Conservation (phyloP, 371 early-diverging fungal species). For the Syncephalastrum sp. region DNA sequence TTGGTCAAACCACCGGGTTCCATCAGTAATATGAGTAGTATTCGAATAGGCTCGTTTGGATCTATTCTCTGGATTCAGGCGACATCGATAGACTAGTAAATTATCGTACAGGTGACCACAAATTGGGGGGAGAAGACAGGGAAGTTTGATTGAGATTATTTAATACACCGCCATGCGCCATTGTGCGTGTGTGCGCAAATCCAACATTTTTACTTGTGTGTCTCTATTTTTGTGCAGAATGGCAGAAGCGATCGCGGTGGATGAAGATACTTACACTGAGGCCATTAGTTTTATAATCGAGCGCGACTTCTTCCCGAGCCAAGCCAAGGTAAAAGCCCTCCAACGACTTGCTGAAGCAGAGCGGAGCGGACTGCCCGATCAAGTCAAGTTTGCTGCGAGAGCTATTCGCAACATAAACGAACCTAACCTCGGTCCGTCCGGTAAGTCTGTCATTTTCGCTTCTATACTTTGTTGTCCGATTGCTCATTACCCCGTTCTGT, state of each 20-base stretch:
- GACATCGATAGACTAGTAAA: too few species aligned
- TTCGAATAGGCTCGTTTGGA: too few species aligned
- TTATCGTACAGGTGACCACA: too few species aligned
- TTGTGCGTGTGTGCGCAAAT: too few species aligned
- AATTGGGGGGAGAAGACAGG: too few species aligned
- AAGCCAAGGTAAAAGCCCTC: constrained; percentile 56
- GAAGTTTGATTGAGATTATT: too few species aligned
- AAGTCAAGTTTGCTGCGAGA: too few species aligned
- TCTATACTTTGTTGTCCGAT: not conserved
- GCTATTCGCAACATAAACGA: constrained; percentile 1
- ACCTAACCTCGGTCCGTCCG: constrained; percentile 1
- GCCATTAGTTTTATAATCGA: constrained; percentile 78
- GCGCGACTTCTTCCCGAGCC: constrained; percentile 83
- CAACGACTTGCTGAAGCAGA: constrained; percentile 3
- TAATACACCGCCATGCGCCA: not conserved
- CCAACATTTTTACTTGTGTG: not conserved
- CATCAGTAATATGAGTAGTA: too few species aligned
- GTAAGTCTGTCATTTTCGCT: not conserved
- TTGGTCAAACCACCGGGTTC: too few species aligned
- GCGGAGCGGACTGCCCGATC: too few species aligned
- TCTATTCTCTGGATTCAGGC: too few species aligned
- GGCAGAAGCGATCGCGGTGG: constrained; percentile 48
- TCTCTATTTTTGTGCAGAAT: constrained; percentile 2
- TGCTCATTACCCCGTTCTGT: not conserved
- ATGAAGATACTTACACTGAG: constrained; percentile 79